Base-by-base conservation (phyloP, 140 eudicot genomes). In the Oenanthe javanica region DNA sequence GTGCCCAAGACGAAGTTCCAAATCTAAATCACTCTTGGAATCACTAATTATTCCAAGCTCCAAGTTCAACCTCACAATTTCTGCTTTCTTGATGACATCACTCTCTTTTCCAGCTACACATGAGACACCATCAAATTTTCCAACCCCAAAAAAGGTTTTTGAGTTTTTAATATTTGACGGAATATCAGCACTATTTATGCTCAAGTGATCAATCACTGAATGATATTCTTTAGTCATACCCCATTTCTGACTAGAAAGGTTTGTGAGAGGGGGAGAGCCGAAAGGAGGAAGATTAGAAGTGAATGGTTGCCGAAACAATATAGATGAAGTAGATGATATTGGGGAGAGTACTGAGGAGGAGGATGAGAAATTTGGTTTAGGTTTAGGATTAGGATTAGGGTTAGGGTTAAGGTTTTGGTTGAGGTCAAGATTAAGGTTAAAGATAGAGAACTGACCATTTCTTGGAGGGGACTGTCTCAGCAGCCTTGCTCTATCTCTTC, bases 1-100 rank as follows among this genome's bases (percentile, higher is more conserved):
- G 83, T 80, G 84, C 10, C 97, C 94, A 4, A 91, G 92, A 43
- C 97, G 87, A 83, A 91, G 97, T 75, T 91, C 97, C 87, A 91
- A 83, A 64, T 91, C 97, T 75, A 91, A 72, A 57, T 84, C 93
- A 45, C 83, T 87, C 73, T 82, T 83, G 36, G 88, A 82, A 42
- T 86, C 88, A 75, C 83, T 80, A 59, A 86, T 49, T 75, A 87
- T 55, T 4, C 92, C 88, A n/a, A 85, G 85, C 84, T 87, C 94
- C 87, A 89, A 86, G 75, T 87, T 84, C 85, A 89, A 76, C 77
- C 85, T 80, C 66, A 87, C 79, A 59, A 86, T 51, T 78, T 82
- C 89, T 23, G 63, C 79, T 76, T 72, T 85, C 78, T 75, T 83
- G 25, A 63, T 54, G 55, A 48, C 67, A 64, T 67, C 85, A 72